Base-by-base conservation (phyloP, 441 rosid genomes). In the Hypseocharis bilobata region DNA sequence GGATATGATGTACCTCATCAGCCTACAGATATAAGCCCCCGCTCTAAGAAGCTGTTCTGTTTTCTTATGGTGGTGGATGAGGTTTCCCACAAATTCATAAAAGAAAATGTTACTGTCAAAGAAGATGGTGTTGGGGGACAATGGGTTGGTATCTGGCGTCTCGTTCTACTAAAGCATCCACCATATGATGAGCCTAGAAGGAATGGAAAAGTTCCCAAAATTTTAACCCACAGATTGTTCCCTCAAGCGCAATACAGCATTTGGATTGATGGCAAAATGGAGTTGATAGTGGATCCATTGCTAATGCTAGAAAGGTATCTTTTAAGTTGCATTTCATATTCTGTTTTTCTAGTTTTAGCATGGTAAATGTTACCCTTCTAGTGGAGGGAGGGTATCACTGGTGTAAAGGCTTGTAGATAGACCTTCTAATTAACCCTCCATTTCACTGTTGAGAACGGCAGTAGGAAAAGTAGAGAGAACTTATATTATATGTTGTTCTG, bases 191-290 rank as follows among this genome's bases (percentile, higher is more conserved):
- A 93, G 67, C 99, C 97, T 38, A 83, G 97, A 75, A 83, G 97
- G 76, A 93, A 93, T 51, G 96, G 99, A 66, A 91, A 91, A 79
- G 95, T 93, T 76, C 99, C 97, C 0, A 93, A 93, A 76, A 92
- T 88, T 73, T 78, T 93, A 82, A 91, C 99, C 64, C 97, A 91
- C 80, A 84, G 97, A 80, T 71, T 93, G 73, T 91, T 91, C 81
- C 99, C 96, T 72, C 77, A 87, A 76, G 87, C 96, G 3, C 93
- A 81, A 36, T 91, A 88, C 86, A 93, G 93, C 82, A 93, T 93
- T 63, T 93, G 99, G 99, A 88, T 93, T 70, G 97, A 88, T 81
- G 97, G 91, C 56, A 91, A 93, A 76, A 93, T 93, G 97, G 99
- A 93, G 90, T 85, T 93, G 74, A 80, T 85, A 63, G 92, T 88